A percentile compares a stretch with the other conserved stretches of the same genome.
These are phyloP conservation scores for Clonostachys chloroleuca DNA, from an alignment of 2,329 filamentous ascomycete species.

Conservation along the genomic window DNA sequence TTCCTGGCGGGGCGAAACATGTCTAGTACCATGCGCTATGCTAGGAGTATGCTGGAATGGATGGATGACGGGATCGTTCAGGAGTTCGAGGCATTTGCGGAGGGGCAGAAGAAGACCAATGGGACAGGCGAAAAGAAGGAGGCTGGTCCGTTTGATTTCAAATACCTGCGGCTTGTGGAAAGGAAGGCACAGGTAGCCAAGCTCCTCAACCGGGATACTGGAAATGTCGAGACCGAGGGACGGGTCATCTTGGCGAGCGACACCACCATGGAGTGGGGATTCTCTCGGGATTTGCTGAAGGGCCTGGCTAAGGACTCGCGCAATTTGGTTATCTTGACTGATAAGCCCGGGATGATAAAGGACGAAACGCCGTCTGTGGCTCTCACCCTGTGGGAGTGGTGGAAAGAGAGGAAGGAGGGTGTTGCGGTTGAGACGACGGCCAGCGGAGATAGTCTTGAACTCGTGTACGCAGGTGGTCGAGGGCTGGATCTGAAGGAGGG, in stretches of 20 bases:
- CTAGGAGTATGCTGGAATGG: slow-evolving; percentile 96
- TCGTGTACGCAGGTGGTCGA: slow-evolving; percentile 61
- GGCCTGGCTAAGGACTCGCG: slow-evolving; percentile 69
- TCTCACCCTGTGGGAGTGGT: slow-evolving; percentile 75
- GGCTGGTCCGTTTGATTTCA: slow-evolving; percentile 77
- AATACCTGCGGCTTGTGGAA: slow-evolving; percentile 78
- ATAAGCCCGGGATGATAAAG: slow-evolving; percentile 50
- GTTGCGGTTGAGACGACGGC: slow-evolving; percentile 51
- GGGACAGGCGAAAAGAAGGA: slow-evolving; percentile 45
- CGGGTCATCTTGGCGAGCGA: slow-evolving; percentile 90
- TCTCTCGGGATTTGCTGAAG: slow-evolving; percentile 76
- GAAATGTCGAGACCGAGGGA: slow-evolving; percentile 38
- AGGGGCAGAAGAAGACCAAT: slow-evolving; percentile 41
- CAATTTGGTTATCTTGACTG: slow-evolving; percentile 85
- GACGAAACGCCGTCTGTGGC: slow-evolving; percentile 55
- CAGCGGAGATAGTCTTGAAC: slow-evolving; percentile 56
- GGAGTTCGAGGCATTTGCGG: slow-evolving; percentile 75
- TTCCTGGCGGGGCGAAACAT: slow-evolving; percentile 85
- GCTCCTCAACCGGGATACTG: slow-evolving; percentile 45
- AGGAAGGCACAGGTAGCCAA: slow-evolving; percentile 75
- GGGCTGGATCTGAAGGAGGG: slow-evolving; percentile 58
- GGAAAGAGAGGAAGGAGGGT: slow-evolving; percentile 63
- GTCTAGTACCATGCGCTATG: slow-evolving; percentile 83
- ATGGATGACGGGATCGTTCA: slow-evolving; percentile 95
- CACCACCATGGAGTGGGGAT: slow-evolving; percentile 88